Conservation (phyloP, 2,329 filamentous ascomycete genomes). For the Pseudodiploospora longispora region DNA sequence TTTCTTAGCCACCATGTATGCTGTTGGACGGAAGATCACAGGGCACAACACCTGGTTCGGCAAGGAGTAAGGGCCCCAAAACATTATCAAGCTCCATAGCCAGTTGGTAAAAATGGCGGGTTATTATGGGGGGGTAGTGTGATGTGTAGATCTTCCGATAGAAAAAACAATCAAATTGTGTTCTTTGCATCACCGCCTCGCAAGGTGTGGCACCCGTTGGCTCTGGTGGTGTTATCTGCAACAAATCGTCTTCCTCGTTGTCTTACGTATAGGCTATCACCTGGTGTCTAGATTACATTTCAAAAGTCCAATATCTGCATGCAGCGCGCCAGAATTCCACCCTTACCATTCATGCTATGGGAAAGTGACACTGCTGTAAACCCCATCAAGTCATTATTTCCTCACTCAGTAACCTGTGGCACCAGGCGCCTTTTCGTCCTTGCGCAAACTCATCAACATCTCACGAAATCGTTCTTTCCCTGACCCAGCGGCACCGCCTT, state of each 20-base stretch:
- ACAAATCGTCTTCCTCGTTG: too few relatives aligned
- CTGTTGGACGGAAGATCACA: slow-evolving; percentile 62
- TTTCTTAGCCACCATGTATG: slow-evolving; percentile 52
- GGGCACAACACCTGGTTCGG: slow-evolving; percentile 76
- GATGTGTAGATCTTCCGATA: slow-evolving; percentile 5
- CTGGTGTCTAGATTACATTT: background rate
- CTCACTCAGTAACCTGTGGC: slow-evolving; percentile 49
- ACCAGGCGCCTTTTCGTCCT: slow-evolving; percentile 80
- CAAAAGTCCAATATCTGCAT: background rate
- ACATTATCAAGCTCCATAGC: background rate
- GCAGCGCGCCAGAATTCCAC: slow-evolving; percentile 3
- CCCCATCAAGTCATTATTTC: background rate
- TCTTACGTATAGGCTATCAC: too few relatives aligned
- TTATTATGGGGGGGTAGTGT: background rate
- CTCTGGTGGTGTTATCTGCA: too few relatives aligned
- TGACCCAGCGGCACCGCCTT: slow-evolving; percentile 78
- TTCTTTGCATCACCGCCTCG: too few relatives aligned
- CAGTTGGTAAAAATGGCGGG: background rate
- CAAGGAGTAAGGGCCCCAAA: slow-evolving; percentile 34
- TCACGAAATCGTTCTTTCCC: slow-evolving; percentile 97
- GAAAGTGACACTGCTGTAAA: slow-evolving; percentile 1
- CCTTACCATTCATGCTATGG: background rate
- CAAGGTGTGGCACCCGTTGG: too few relatives aligned
- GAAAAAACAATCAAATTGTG: background rate
- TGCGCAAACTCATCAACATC: slow-evolving; percentile 75